Conservation (phyloP, 495 filamentous ascomycete species). For the Cercophora sp. region DNA sequence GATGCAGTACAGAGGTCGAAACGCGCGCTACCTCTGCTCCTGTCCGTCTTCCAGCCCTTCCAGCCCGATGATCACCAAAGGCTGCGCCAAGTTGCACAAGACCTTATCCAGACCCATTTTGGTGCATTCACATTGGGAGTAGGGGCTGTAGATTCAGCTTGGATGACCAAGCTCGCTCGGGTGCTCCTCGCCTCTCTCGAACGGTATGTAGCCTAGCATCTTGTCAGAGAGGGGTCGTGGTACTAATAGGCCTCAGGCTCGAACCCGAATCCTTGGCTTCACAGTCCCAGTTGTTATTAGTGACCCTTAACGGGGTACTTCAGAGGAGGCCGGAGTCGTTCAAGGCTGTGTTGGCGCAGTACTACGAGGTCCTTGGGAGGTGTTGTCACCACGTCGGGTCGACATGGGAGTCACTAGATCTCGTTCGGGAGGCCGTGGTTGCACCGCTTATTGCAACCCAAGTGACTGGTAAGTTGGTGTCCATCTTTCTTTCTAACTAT, state of each 20-base stretch:
- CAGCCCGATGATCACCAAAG: conserved; percentile 32
- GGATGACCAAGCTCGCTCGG: conserved; percentile 32
- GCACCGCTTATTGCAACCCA: conserved; percentile 17
- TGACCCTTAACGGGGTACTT: conserved; percentile 11
- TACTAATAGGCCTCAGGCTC: no score
- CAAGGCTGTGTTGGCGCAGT: conserved; percentile 13
- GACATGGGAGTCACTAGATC: background rate
- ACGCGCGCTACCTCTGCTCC: conserved; percentile 33
- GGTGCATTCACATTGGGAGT: conserved; percentile 20
- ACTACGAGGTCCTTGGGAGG: conserved; percentile 22
- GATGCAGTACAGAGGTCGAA: conserved; percentile 23
- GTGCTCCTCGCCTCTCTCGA: conserved; percentile 34
- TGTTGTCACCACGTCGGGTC: conserved; percentile 18
- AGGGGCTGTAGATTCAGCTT: conserved; percentile 14
- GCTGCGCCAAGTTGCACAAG: conserved; percentile 32
- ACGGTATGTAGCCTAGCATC: conserved; percentile 13
- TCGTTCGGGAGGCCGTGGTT: conserved; percentile 15
- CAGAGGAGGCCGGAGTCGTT: conserved; percentile 14
- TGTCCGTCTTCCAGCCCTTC: conserved; percentile 28
- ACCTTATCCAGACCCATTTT: conserved; percentile 32
- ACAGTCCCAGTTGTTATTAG: conserved; percentile 14
- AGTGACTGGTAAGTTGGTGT: conserved; percentile 17
- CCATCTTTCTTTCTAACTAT: background rate
- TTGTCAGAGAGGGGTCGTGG: no score
- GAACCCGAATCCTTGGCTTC: background rate